These are phyloP conservation scores for Aureobasidium sp. DNA, from an alignment of 2,329 filamentous ascomycete genomes.

Conservation along the genomic window DNA sequence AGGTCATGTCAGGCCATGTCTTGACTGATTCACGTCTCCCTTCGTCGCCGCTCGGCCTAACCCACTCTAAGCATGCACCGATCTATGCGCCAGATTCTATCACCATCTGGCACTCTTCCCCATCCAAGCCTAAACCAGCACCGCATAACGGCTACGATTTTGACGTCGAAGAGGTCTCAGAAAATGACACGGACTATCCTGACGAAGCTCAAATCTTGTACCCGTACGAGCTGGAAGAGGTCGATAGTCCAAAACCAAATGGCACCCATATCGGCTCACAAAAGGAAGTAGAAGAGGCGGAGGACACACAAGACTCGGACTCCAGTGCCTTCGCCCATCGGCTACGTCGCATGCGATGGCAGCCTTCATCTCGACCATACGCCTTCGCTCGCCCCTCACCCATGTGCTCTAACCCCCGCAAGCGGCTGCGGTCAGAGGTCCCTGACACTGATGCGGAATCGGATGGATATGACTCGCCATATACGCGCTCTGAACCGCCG, in stretches of 20 bases:
- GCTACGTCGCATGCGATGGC: neutral
- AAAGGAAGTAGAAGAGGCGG: neutral
- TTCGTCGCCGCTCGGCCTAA: neutral
- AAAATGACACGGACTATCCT: slow-evolving; percentile 32
- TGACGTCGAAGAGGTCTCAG: slow-evolving; percentile 37
- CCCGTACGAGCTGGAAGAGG: slow-evolving; percentile 40
- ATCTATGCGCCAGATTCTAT: neutral
- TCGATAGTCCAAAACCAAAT: slow-evolving; percentile 20
- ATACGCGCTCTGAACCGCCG: neutral
- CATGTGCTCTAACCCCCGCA: neutral
- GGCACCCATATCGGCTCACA: neutral
- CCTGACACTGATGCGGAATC: slow-evolving; percentile 4
- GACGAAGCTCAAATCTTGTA: slow-evolving; percentile 38
- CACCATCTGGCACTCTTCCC: slow-evolving; percentile 9
- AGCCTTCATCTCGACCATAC: slow-evolving; percentile 1
- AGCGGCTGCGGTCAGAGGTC: slow-evolving; percentile 3
- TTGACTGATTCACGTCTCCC: neutral
- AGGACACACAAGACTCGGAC: neutral
- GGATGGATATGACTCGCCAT: neutral
- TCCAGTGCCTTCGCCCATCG: neutral
- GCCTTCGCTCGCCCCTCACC: neutral
- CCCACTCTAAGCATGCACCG: neutral
- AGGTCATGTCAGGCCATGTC: neutral
- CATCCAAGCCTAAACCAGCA: neutral
- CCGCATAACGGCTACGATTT: slow-evolving; percentile 26